These are phyloP conservation scores for Botryosphaeria dothidea DNA, from an alignment of 2,329 filamentous ascomycete genomes.

Conservation along the genomic window DNA sequence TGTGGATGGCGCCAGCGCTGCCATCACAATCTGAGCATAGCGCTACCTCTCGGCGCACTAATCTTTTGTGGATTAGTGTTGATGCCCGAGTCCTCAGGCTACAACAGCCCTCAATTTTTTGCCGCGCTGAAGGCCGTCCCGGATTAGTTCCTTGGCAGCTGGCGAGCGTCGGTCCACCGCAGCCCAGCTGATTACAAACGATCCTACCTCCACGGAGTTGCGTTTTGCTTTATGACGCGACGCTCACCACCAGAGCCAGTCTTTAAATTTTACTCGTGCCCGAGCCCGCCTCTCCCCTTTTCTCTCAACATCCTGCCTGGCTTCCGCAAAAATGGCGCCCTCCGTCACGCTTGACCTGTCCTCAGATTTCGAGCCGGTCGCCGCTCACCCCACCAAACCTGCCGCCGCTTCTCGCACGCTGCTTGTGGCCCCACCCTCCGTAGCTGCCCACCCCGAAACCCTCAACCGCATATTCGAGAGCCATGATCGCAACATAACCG, in stretches of 20 bases:
- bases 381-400: constrained; percentile 24
- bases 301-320: background rate
- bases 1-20: background rate
- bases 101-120: background rate
- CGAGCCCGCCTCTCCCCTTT: background rate
- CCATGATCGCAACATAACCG: constrained; percentile 74
- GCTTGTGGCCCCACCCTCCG: constrained; percentile 85
- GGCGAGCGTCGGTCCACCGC: constrained; percentile 6
- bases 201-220: constrained; percentile 6
- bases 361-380: constrained; percentile 34
- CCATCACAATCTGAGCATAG: constrained; percentile 4
- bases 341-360: constrained; percentile 40
- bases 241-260: background rate
- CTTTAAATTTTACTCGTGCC: background rate
- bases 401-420: constrained; percentile 60
- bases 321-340: constrained; percentile 36
- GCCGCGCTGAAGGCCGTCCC: background rate
- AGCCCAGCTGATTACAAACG: constrained; percentile 14
- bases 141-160: constrained; percentile 3
- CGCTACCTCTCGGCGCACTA: background rate
- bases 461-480: constrained; percentile 70
- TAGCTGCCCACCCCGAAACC: constrained; percentile 80
- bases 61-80: background rate
- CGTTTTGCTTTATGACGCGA: constrained; percentile 6
- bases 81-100: background rate